Conservation (phyloP, 192 early-diverging fungal genomes). For the Coemansia sp. region DNA sequence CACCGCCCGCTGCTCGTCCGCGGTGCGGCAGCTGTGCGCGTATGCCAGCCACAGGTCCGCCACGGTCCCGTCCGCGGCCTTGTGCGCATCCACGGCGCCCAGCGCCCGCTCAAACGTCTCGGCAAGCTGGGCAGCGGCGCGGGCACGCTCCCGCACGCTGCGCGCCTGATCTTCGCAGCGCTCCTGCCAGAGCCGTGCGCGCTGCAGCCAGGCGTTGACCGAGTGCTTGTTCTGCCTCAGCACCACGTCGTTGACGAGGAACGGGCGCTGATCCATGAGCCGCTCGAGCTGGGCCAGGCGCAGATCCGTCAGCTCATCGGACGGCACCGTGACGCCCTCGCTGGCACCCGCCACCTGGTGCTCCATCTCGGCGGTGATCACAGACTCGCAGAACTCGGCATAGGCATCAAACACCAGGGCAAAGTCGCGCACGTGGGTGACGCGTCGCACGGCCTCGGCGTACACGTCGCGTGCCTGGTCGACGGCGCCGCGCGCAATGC, state of each 20-base stretch:
- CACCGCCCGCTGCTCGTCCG: conserved; percentile 58
- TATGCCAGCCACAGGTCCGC: conserved; percentile 80
- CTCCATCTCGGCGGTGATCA: conserved; percentile 73
- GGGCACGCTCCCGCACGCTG: background rate
- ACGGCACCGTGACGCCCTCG: conserved; percentile 24
- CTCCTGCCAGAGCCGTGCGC: conserved; percentile 62
- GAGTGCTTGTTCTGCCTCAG: conserved; percentile 88
- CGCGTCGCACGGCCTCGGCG: conserved; percentile 80
- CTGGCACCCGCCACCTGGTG: conserved; percentile 55
- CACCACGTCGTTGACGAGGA: conserved; percentile 90
- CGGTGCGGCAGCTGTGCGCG: conserved; percentile 62
- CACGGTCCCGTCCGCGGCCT: conserved; percentile 72
- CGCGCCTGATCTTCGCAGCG: background rate
- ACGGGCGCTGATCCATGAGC: conserved; percentile 86
- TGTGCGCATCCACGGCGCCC: conserved; percentile 62
- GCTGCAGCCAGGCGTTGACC: conserved; percentile 87
- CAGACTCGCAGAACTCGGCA: conserved; percentile 82
- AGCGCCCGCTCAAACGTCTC: conserved; percentile 57
- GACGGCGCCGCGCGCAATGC: conserved; percentile 67
- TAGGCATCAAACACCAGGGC: conserved; percentile 96
- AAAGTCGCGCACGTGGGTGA: conserved; percentile 86
- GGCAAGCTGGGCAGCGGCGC: too few relatives aligned
- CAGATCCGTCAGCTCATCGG: conserved; percentile 68
- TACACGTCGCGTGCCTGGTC: conserved; percentile 92
- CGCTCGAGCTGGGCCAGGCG: conserved; percentile 80